phyloP scores from a whole-genome alignment of 2,329 filamentous ascomycete species.

The Trichoderma simmonsii region DNA sequence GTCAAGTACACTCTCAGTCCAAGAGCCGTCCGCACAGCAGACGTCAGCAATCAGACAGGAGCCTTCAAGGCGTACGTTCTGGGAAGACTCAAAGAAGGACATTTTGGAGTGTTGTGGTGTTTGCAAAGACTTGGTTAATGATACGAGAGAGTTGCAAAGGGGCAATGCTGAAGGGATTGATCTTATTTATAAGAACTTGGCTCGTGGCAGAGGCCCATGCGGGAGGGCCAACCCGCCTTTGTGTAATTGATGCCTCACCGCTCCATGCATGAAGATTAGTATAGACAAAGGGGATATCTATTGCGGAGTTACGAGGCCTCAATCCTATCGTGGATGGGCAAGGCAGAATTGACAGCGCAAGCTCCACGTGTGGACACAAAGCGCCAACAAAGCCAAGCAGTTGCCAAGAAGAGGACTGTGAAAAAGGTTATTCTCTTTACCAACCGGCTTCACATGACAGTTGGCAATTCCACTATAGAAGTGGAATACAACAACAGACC shows the following conservation, averaged over 20 bases:
- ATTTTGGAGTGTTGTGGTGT: background rate
- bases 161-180: no score
- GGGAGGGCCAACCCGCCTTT: background rate
- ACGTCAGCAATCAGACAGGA: background rate
- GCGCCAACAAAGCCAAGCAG: background rate
- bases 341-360: background rate
- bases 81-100: slow-evolving; percentile 4
- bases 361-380: background rate
- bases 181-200: background rate
- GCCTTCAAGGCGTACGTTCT: slow-evolving; percentile 14
- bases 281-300: background rate
- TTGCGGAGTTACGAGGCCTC: background rate
- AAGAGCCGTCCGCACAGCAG: background rate
- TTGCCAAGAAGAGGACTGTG: background rate
- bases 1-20: background rate
- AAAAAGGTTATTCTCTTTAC: background rate
- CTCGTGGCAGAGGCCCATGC: background rate
- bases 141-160: background rate
- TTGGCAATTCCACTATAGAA: background rate
- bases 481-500: background rate
- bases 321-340: background rate
- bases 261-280: background rate
- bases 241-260: background rate
- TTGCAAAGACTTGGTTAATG: background rate
- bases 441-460: background rate